Evolutionary conservation across 2,329 filamentous ascomycete genomes (phyloP), one percentile per base, ranked within the genome.

Genomic region (Colletotrichum karsti): DNA sequence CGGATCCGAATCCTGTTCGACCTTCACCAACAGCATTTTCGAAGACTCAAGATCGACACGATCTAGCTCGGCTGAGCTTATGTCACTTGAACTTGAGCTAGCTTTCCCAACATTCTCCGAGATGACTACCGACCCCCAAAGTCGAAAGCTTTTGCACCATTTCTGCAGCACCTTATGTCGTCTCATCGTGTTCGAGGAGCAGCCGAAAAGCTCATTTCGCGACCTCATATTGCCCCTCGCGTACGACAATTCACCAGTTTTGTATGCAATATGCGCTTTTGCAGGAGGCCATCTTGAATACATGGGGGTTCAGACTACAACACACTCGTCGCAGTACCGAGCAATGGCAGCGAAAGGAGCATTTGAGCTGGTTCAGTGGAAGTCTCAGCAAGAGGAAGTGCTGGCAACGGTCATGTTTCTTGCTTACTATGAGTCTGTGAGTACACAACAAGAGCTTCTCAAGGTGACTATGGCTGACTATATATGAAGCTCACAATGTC

Each of bases 371-470:
- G 51, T 55, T 10, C 30, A 41, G 7, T 55, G 51, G 51, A 55
- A 41, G 2, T 55, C 33, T 9, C 33, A 55, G 7, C 51, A 55
- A 9, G 33, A 55, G 12, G 20, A 55, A 12, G 35, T 41, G 13
- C 33, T 54, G 1, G 50, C 50, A 54, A 54, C 50, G 2, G 18
- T 35, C 3, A 26, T 54, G 50, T 12, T 54, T 3, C 10, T 54
- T 6, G 50, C 24, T 0, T 54, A 54, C 28, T 54, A 54, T 26
- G 50, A 54, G 13, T 33, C 50, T 6, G 50, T 54, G 0, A 10
- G 50, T n/a, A 0, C 1, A 3, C 5, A 0, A 54, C 28, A 2
- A 22, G 2, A 12, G 5, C 30, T 22, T 1, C n/a, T 18, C 5
- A 20, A 6, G 5, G 18, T 3, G 2, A 24, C 9, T 7, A 4